phyloP scores from a whole-genome alignment of 116 monocot genomes.

The Zostera marina region DNA sequence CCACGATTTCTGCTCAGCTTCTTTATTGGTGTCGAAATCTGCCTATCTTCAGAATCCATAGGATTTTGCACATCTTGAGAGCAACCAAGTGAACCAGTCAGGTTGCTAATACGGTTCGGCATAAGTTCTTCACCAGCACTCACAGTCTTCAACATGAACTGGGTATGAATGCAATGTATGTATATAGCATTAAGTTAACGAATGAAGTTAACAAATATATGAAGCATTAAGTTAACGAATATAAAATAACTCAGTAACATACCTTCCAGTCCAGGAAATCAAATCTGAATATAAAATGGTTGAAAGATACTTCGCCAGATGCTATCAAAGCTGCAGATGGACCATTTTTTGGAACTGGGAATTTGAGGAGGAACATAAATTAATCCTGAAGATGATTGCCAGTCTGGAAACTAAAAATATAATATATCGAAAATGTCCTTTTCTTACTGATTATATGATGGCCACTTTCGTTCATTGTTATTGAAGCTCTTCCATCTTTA shows the following conservation, averaged over 20 bases:
- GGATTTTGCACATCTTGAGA: constrained; percentile 5
- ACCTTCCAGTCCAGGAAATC: constrained; percentile 98
- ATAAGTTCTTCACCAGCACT: constrained; percentile 44
- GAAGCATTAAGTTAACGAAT: neutral
- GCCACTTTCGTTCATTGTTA: constrained; percentile 32
- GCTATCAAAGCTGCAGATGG: constrained; percentile 58
- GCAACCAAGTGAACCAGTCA: neutral
- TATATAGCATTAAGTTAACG: too few species aligned
- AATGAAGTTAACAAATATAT: too few species aligned
- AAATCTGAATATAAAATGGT: constrained; percentile 87
- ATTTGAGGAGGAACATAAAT: neutral
- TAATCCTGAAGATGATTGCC: neutral
- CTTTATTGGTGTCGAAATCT: constrained; percentile 34
- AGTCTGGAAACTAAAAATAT: neutral
- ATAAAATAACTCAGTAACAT: neutral
- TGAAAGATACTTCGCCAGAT: constrained; percentile 61
- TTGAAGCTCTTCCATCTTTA: constrained; percentile 89
- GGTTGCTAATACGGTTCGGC: constrained; percentile 27
- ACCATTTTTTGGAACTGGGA: constrained; percentile 69
- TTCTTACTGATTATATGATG: constrained; percentile 69
- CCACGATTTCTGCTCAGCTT: constrained; percentile 42
- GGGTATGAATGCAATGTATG: neutral
- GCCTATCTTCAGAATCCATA: constrained; percentile 6
- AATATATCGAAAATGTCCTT: neutral
- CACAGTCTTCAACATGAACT: constrained; percentile 43